A percentile compares a stretch with the other conserved stretches of the same genome.
These are phyloP conservation scores for Paralagenidium karlingii DNA, from an alignment of 352 stramenopile species.

Conservation along the genomic window DNA sequence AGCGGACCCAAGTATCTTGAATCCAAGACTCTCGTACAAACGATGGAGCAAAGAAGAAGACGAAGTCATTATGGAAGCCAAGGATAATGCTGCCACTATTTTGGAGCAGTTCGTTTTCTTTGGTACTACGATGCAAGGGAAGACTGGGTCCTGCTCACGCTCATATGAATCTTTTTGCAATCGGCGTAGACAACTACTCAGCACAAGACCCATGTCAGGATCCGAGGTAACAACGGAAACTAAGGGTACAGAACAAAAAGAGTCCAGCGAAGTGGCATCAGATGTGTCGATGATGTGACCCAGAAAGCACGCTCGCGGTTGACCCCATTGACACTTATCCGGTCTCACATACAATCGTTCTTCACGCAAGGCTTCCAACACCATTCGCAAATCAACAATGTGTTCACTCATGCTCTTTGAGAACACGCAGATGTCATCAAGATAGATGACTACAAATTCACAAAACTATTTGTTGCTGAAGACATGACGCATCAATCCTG, in stretches of 20 bases:
- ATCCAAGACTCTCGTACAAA: no score
- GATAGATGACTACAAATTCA: constrained; percentile 2
- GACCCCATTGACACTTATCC: constrained; percentile 3
- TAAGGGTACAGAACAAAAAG: no score
- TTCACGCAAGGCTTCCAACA: constrained; percentile 1
- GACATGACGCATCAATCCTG: constrained; percentile 1
- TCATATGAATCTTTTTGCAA: constrained; percentile 6
- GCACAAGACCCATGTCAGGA: no score
- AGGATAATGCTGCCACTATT: no score
- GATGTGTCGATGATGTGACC: constrained; percentile 8
- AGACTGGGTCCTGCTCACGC: no score
- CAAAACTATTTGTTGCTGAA: constrained; percentile 1
- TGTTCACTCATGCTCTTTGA: not conserved
- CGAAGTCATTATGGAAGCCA: no score
- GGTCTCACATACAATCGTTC: constrained; percentile 2
- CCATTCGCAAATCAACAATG: not conserved
- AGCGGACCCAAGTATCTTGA: not conserved
- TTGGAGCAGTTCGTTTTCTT: no score
- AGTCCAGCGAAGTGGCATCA: no score
- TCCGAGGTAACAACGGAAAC: no score
- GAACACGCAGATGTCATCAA: constrained; percentile 4
- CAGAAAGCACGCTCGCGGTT: constrained; percentile 1
- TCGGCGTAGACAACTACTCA: constrained; percentile 1
- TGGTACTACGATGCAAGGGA: no score
- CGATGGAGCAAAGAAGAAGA: no score